Evolutionary conservation across 169 alveolate genomes (phyloP).

Genomic region (Ichthyophthirius multifiliis): DNA sequence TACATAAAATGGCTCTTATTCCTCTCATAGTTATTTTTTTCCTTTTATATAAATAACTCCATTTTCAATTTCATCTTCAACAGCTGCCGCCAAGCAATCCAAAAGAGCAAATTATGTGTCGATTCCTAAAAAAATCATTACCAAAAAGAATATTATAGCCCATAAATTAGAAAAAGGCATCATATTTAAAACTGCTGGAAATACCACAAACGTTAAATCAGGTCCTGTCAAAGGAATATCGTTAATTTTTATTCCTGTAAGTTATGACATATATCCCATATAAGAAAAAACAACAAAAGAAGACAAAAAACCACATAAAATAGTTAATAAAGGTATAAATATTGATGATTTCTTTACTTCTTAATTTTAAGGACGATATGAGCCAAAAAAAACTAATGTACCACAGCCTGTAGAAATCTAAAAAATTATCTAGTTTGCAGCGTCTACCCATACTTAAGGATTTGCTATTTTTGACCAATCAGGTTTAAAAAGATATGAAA

Average conservation of each 20-base stretch:
- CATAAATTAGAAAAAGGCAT: constrained; percentile 49
- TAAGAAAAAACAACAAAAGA: constrained; percentile 36
- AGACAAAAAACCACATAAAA: constrained; percentile 40
- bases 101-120: constrained; percentile 43
- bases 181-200: constrained; percentile 48
- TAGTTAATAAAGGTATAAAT: constrained; percentile 35
- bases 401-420: constrained; percentile 40
- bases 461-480: constrained; percentile 34
- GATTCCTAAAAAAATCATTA: constrained; percentile 30
- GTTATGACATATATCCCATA: constrained; percentile 43
- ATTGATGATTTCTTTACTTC: constrained; percentile 20
- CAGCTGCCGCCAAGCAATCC: constrained; percentile 35
- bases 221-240: constrained; percentile 44
- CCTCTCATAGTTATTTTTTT: neutral
- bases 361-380: constrained; percentile 23
- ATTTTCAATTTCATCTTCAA: constrained; percentile 41
- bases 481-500: constrained; percentile 37
- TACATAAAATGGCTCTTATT: constrained; percentile 8
- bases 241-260: neutral
- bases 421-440: constrained; percentile 45
- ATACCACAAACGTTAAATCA: constrained; percentile 50
- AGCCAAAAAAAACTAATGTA: constrained; percentile 28
- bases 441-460: constrained; percentile 53
- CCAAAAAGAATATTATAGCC: constrained; percentile 36
- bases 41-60: neutral